Evolutionary conservation across 2,329 filamentous ascomycete genomes (phyloP), one percentile per base, ranked within the genome.

Genomic region (Alternaria conjuncta): DNA sequence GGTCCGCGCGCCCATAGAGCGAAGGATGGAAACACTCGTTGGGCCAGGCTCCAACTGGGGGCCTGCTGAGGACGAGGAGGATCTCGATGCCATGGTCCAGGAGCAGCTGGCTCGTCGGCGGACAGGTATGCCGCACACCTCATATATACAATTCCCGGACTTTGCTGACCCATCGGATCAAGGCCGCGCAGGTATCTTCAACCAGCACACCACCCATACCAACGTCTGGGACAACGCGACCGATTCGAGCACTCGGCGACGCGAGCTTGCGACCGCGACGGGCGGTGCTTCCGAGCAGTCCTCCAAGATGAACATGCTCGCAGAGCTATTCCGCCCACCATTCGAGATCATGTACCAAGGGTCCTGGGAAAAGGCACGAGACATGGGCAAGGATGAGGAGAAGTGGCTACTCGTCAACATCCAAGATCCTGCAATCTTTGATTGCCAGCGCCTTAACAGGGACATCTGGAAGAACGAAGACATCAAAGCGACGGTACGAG

Each of bases 361-460:
- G 30, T 83, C 88, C n/a, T 97, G 93, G 90, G 93, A 97, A 68
- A 87, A 90, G 61, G 96, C 93, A 13, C 89, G 96, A 57, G 88
- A 94, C 15, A 86, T 94, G 71, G 96, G 95, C 64, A 97, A 96
- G 78, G 92, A 94, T 49, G 86, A 90, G 26, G 90, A 93, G 84
- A 97, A 97, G 80, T 99, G 96, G 96, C 87, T 99, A 51, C 81
- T 99, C 71, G 93, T 97, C 66, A 98, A 99, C 78, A 89, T 99
- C 15, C 96, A 99, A 80, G 94, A 99, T 77, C 89, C 92, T 69
- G 92, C 92, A 36, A 90, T 97, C 74, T 99, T 99, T 79, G 92
- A 96, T 79, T 99, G 96, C 79, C 96, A 99, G 78, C 87, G 92
- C 3, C 84, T 99, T 18, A 99, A 99, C 77, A 88, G 96, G 47